These are phyloP conservation scores for Delphinella strobiligena DNA, from an alignment of 2,329 filamentous ascomycete genomes.

Conservation along the genomic window DNA sequence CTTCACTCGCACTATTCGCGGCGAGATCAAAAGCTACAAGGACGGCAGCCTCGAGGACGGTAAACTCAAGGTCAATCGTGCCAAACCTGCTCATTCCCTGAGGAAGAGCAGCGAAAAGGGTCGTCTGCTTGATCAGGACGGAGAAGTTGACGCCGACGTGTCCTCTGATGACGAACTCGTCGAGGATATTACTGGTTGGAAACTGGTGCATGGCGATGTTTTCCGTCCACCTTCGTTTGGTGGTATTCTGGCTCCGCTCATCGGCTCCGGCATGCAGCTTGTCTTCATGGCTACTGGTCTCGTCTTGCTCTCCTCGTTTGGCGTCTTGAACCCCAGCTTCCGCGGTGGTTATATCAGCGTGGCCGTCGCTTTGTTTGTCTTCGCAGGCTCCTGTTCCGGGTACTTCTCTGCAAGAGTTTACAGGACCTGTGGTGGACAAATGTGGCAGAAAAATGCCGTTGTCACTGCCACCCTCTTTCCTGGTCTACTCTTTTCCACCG, in stretches of 20 bases:
- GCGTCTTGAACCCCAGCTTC: conserved; percentile 74
- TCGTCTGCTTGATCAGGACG: conserved; percentile 47
- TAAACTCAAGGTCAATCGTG: conserved; percentile 44
- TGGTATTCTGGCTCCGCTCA: conserved; percentile 62
- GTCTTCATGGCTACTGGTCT: conserved; percentile 69
- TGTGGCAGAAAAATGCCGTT: conserved; percentile 65
- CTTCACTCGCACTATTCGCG: conserved; percentile 62
- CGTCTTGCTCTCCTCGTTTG: conserved; percentile 57
- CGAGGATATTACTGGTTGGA: conserved; percentile 80
- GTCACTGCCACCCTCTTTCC: conserved; percentile 66
- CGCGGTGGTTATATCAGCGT: conserved; percentile 83
- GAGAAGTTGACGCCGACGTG: conserved; percentile 6
- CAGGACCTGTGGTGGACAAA: conserved; percentile 66
- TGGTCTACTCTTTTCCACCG: conserved; percentile 59
- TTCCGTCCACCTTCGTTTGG: conserved; percentile 64
- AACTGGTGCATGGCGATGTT: conserved; percentile 76
- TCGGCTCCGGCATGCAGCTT: conserved; percentile 79
- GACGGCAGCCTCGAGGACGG: conserved; percentile 56
- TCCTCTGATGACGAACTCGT: conserved; percentile 56
- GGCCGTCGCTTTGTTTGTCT: conserved; percentile 68
- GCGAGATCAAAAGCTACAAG: conserved; percentile 63
- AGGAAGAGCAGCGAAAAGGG: conserved; percentile 43
- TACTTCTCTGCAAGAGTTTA: conserved; percentile 79
- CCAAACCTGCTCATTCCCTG: conserved; percentile 30
- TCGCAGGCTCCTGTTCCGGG: conserved; percentile 72